phyloP scores from a whole-genome alignment of 495 filamentous ascomycete species.

The Penicillium egyptiacum region DNA sequence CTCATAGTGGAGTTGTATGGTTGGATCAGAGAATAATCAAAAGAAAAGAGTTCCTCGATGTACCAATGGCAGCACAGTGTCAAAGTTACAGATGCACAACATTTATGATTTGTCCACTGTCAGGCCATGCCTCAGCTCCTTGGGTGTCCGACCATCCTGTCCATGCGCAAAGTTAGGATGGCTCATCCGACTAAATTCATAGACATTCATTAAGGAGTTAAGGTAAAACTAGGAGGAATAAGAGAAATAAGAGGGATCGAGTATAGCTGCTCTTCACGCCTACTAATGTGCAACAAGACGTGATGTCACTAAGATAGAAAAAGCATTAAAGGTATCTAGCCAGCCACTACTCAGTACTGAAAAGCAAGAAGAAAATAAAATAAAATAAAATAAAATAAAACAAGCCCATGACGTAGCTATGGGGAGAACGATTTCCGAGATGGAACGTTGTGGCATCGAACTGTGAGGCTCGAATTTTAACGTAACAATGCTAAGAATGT shows the following conservation, averaged over 20 bases:
- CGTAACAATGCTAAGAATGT: slow-evolving; percentile 23
- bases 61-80: slow-evolving; percentile 2
- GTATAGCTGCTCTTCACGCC: neutral
- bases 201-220: neutral
- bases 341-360: neutral
- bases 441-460: slow-evolving; percentile 19
- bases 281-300: neutral
- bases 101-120: slow-evolving; percentile 29
- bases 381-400: neutral
- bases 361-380: neutral
- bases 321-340: neutral
- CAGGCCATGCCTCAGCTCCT: slow-evolving; percentile 14
- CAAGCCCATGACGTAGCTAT: slow-evolving; percentile 4
- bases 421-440: slow-evolving; percentile 14
- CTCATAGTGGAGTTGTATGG: neutral
- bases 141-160: neutral
- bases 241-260: neutral
- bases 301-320: neutral
- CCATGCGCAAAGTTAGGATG: slow-evolving; percentile 16
- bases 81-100: slow-evolving; percentile 2
- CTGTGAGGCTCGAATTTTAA: slow-evolving; percentile 19
- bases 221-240: neutral
- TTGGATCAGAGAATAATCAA: neutral
- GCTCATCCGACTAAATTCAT: slow-evolving; percentile 1
- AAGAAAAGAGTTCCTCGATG: neutral